Conservation (phyloP, 2,329 filamentous ascomycete genomes). For the Claviceps monticola region DNA sequence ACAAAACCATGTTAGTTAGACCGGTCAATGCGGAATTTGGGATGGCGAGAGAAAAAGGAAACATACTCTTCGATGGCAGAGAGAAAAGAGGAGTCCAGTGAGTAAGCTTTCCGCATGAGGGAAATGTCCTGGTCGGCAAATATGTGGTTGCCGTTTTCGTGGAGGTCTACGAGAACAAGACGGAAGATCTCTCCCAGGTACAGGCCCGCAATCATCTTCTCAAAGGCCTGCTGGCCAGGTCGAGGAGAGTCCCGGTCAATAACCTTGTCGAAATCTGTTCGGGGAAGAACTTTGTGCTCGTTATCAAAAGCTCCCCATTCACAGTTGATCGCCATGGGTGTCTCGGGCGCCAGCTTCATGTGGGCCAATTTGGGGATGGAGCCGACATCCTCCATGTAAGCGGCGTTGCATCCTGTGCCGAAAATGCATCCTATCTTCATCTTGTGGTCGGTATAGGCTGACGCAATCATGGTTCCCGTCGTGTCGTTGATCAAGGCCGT, state of each 20-base stretch:
- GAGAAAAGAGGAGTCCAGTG: conserved; percentile 83
- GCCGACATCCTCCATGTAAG: conserved; percentile 90
- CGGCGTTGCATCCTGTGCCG: conserved; percentile 93
- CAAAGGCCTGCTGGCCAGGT: conserved; percentile 86
- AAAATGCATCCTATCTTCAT: conserved; percentile 98
- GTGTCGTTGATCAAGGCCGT: conserved; percentile 95
- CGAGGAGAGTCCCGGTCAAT: conserved; percentile 87
- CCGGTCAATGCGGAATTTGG: background rate
- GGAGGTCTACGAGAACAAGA: conserved; percentile 68
- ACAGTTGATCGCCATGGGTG: conserved; percentile 91
- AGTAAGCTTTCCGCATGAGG: conserved; percentile 73
- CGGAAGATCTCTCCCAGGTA: conserved; percentile 94
- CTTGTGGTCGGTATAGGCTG: conserved; percentile 82
- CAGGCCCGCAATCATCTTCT: conserved; percentile 94
- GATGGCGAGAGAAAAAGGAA: no score
- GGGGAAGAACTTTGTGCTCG: conserved; percentile 74
- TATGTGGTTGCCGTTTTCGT: conserved; percentile 65
- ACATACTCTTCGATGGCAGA: conserved; percentile 77
- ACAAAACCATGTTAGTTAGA: background rate
- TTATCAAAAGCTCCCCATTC: conserved; percentile 97
- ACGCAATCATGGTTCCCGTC: conserved; percentile 91
- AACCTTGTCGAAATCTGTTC: conserved; percentile 70
- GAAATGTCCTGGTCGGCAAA: conserved; percentile 75
- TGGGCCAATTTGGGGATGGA: conserved; percentile 88
- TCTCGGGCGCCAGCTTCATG: conserved; percentile 72